Evolutionary conservation across 2,329 filamentous ascomycete species (phyloP), one percentile per base, ranked within the genome.

Genomic region (Xylariaceae sp.): DNA sequence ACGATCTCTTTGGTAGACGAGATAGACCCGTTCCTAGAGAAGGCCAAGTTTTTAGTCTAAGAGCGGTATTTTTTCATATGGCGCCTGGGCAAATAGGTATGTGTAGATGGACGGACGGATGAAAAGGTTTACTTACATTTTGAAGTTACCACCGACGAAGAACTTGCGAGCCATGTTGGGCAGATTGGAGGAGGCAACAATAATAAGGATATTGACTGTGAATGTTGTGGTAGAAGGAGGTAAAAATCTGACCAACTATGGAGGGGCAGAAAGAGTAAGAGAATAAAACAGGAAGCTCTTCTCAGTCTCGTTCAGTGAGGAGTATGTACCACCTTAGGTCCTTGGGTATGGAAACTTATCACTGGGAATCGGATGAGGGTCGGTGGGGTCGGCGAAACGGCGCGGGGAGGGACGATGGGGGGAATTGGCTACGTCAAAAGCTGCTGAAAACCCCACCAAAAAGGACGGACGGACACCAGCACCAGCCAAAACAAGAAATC

Each of bases 141-240:
- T 98, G 83, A 98, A 98, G 89, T 99, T 99, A 75, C 93, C 93
- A 78, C 93, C 93, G 77, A 96, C 90, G 77, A 96, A 96, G 84
- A 96, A 96, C 83, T 92, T 89, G 83, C 92, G 92, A 85, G 88
- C 84, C 92, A 96, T 96, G 71, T 73, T 91, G 84, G 79, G 70
- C 70, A 68, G 19, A 47, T 16, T 41, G 23, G 23, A 32, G 44
- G 29, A 50, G 20, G 23, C 18, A 18, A 18, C 21, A 9, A 42
- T n/a, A 37, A 37, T 41, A 29, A n/a, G n/a, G n/a, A 20, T 23
- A 23, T 48, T 47, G 51, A 50, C 48, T 26, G 9, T 26, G 23
- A 50, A 37, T 37, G 14, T 37, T 37, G 32, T 37, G 12, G 32
- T 7, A 37, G 32, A 16, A 3, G 32, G 14, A 37, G 12, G 32